Conservation (phyloP, 331 rosid species). For the Quercus lobata region DNA sequence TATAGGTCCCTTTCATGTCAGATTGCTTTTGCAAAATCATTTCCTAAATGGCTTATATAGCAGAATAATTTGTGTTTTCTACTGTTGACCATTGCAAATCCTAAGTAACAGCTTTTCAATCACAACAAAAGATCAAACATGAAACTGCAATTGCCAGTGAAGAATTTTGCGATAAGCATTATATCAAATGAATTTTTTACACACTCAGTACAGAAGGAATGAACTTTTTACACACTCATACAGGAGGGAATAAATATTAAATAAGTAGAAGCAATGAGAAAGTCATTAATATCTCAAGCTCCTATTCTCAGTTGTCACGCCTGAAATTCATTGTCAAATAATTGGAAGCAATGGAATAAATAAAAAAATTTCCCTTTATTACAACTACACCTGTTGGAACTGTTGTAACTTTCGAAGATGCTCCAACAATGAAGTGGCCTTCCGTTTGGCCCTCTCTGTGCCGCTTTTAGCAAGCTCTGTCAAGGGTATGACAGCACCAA, state of each 20-base stretch:
- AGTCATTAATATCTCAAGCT: slow-evolving; percentile 47
- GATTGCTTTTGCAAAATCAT: no score
- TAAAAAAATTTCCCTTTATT: slow-evolving; percentile 11
- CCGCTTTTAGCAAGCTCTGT: slow-evolving; percentile 73
- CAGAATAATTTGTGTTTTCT: no score
- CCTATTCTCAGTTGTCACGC: slow-evolving; percentile 50
- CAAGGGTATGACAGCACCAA: slow-evolving; percentile 81
- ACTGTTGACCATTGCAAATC: neutral
- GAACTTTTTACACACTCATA: slow-evolving; percentile 23
- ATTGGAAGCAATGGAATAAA: slow-evolving; percentile 32
- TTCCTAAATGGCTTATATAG: no score
- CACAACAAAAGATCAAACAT: neutral
- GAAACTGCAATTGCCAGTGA: neutral
- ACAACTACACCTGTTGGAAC: slow-evolving; percentile 33
- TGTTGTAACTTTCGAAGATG: slow-evolving; percentile 74
- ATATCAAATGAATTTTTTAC: slow-evolving; percentile 22
- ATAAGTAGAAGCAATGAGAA: slow-evolving; percentile 51
- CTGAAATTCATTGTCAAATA: slow-evolving; percentile 38
- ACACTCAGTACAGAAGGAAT: slow-evolving; percentile 21
- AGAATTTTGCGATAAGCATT: slow-evolving; percentile 12
- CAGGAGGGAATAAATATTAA: slow-evolving; percentile 22
- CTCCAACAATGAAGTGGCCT: slow-evolving; percentile 84
- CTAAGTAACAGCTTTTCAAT: neutral
- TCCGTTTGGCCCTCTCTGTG: slow-evolving; percentile 89
- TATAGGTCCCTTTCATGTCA: no score